A percentile compares a stretch with the other conserved stretches of the same genome.
These are phyloP conservation scores for Cucurbitaria berberidis DNA, from an alignment of 2,329 filamentous ascomycete species.

Conservation along the genomic window DNA sequence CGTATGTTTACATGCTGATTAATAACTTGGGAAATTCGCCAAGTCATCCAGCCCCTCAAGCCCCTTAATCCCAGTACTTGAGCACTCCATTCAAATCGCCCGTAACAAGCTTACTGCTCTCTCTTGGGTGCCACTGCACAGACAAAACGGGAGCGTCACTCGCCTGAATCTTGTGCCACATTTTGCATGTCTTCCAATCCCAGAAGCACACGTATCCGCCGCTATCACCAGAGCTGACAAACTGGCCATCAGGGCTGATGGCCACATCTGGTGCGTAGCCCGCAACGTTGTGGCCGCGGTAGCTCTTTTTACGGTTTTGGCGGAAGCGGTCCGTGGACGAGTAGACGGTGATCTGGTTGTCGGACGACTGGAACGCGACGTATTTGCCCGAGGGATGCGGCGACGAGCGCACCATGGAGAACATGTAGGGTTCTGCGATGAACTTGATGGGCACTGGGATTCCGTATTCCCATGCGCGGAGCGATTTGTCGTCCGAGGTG, in stretches of 20 bases:
- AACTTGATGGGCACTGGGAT: slow-evolving; percentile 99
- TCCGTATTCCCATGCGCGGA: slow-evolving; percentile 97
- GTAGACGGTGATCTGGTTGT: slow-evolving; percentile 98
- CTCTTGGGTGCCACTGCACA: slow-evolving; percentile 95
- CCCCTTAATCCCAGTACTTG: slow-evolving; percentile 82
- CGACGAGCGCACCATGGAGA: slow-evolving; percentile 85
- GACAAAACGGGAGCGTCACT: slow-evolving; percentile 83
- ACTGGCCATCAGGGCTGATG: slow-evolving; percentile 89
- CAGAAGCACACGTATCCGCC: slow-evolving; percentile 93
- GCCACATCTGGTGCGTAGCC: slow-evolving; percentile 91
- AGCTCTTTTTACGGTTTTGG: slow-evolving; percentile 96
- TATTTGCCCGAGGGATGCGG: slow-evolving; percentile 91
- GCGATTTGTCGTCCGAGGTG: slow-evolving; percentile 94
- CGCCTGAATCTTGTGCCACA: slow-evolving; percentile 95
- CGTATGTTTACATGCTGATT: neutral
- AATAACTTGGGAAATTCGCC: neutral
- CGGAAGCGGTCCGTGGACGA: slow-evolving; percentile 93
- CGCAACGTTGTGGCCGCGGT: slow-evolving; percentile 93
- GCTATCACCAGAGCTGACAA: slow-evolving; percentile 84
- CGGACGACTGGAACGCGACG: slow-evolving; percentile 88
- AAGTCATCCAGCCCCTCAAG: neutral
- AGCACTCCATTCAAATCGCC: slow-evolving; percentile 89
- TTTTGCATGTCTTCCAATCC: slow-evolving; percentile 99
- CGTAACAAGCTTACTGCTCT: slow-evolving; percentile 91
- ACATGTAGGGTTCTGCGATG: slow-evolving; percentile 98